These are phyloP conservation scores for Forsythia suspensa DNA, from an alignment of 257 asterid species.

Conservation along the genomic window DNA sequence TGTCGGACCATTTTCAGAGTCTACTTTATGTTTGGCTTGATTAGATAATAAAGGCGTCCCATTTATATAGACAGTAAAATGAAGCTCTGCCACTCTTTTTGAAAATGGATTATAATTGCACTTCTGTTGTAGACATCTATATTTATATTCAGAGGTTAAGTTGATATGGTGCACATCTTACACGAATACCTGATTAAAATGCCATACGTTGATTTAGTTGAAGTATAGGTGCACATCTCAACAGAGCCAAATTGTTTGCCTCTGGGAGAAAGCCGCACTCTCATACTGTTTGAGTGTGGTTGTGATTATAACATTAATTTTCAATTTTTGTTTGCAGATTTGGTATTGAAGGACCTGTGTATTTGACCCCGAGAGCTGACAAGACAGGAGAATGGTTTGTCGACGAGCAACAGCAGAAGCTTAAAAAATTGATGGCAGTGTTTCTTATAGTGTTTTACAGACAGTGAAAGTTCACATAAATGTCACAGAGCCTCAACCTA, in stretches of 20 bases:
- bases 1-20: background rate
- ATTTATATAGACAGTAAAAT: background rate
- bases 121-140: background rate
- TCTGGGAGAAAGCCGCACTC: background rate
- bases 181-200: background rate
- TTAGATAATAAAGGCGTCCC: background rate
- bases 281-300: background rate
- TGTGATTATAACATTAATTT: background rate
- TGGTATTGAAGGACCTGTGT: slow-evolving; percentile 96
- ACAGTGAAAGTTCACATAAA: slow-evolving; percentile 82
- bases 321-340: slow-evolving; percentile 44
- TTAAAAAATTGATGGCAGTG: slow-evolving; percentile 49
- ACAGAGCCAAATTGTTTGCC: background rate
- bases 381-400: slow-evolving; percentile 75
- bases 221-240: background rate
- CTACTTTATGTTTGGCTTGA: background rate
- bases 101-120: background rate
- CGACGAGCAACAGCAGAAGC: slow-evolving; percentile 79
- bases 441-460: slow-evolving; percentile 71
- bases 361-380: slow-evolving; percentile 56
- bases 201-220: slow-evolving; percentile 1
- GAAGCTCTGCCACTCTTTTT: background rate
- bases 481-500: slow-evolving; percentile 94
- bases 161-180: background rate
- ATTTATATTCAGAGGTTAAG: background rate